Percentiles rank a stretch among this genome's conserved stretches.
These are phyloP conservation scores for Aureobasidium pullulans DNA, from an alignment of 2,329 filamentous ascomycete genomes.

Conservation along the genomic window DNA sequence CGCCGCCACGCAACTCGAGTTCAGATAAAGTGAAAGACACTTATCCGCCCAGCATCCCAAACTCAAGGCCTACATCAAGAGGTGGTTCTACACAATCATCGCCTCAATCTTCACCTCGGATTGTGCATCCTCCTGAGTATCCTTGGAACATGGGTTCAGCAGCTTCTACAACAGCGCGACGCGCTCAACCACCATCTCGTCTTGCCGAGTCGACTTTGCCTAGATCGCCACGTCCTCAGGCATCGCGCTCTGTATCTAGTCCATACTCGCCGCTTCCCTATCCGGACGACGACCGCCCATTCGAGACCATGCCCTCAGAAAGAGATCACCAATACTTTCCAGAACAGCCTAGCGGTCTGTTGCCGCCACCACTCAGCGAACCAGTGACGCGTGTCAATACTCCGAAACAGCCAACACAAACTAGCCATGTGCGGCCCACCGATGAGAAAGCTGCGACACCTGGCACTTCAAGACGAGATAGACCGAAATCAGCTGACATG, in stretches of 20 bases:
- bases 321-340: constrained; percentile 32
- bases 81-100: constrained; percentile 7
- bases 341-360: constrained; percentile 12
- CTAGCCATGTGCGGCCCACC: background rate
- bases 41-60: background rate
- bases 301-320: constrained; percentile 35
- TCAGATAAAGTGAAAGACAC: constrained; percentile 11
- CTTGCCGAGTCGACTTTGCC: constrained; percentile 20
- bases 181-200: constrained; percentile 22
- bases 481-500: constrained; percentile 18
- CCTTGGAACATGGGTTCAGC: constrained; percentile 14
- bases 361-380: constrained; percentile 16
- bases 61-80: constrained; percentile 13
- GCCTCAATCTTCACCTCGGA: constrained; percentile 4
- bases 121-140: background rate
- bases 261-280: constrained; percentile 34
- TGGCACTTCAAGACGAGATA: background rate
- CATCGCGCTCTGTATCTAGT: constrained; percentile 28
- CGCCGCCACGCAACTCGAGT: constrained; percentile 13
- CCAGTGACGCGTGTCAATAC: constrained; percentile 10
- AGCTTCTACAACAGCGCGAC: constrained; percentile 22
- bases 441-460: background rate
- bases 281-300: constrained; percentile 35
- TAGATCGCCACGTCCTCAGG: constrained; percentile 14
- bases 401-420: constrained; percentile 1